These are phyloP conservation scores for Aschersonia sp. DNA, from an alignment of 2,329 filamentous ascomycete species.

Conservation along the genomic window DNA sequence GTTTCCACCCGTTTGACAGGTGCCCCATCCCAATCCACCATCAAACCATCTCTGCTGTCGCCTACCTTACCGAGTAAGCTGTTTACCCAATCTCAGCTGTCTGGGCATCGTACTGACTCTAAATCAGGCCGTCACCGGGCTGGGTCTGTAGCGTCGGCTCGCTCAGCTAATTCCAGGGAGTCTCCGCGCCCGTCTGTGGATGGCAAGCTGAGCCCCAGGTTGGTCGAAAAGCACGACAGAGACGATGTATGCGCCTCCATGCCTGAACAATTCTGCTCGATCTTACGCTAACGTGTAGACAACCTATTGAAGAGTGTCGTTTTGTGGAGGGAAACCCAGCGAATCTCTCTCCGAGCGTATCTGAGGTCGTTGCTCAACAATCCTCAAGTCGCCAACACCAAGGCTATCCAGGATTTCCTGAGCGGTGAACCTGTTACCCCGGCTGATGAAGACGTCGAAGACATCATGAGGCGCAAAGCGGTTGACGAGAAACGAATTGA, in stretches of 20 bases:
- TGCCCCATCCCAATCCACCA: constrained; percentile 10
- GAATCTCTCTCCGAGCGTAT: constrained; percentile 82
- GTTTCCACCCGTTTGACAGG: constrained; percentile 51
- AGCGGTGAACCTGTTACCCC: constrained; percentile 55
- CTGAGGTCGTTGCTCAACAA: constrained; percentile 78
- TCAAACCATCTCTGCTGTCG: constrained; percentile 12
- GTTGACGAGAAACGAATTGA: constrained; percentile 81
- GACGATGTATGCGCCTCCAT: constrained; percentile 11
- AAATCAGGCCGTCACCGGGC: constrained; percentile 4
- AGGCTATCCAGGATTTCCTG: constrained; percentile 74
- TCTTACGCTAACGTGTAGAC: constrained; percentile 4
- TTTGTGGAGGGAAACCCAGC: constrained; percentile 75
- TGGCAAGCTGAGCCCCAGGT: constrained; percentile 12
- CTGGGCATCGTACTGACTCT: background rate
- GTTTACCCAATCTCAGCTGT: background rate
- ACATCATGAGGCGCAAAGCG: constrained; percentile 64
- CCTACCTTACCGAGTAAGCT: constrained; percentile 8
- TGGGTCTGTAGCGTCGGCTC: constrained; percentile 16
- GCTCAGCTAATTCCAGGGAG: constrained; percentile 13
- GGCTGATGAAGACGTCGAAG: constrained; percentile 69
- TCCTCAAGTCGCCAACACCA: constrained; percentile 66
- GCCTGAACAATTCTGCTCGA: background rate
- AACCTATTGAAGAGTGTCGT: constrained; percentile 30
- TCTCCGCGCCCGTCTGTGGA: constrained; percentile 19
- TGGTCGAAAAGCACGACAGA: constrained; percentile 7